Evolutionary conservation across 2,329 filamentous ascomycete species (phyloP), one percentile per base, ranked within the genome.

Genomic region (Colletotrichum acutatum): DNA sequence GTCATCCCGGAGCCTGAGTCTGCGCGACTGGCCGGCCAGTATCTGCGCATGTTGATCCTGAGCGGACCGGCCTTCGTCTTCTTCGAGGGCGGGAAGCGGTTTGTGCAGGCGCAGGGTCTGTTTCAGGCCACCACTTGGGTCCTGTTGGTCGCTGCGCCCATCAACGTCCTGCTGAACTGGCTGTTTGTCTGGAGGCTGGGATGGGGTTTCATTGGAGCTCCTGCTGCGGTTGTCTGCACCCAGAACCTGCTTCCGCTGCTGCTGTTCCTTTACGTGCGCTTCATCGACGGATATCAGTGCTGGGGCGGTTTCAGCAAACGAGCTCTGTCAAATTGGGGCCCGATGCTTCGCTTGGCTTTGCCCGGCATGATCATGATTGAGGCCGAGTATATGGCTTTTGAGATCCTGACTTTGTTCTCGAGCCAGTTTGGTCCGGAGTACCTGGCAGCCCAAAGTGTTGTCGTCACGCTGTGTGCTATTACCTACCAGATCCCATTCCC

Each of bases 401-500:
- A 98, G 81, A 91, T 98, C 61, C 86, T 98, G 74, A 98, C 95
- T 0, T 87, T 98, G n/a, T 91, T 92, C 9, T 90, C 94, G 0
- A 94, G 92, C 64, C 94, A 93, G 77, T 92, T 98, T 71, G 94
- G 93, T 19, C 91, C 94, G 1, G 92, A 92, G 22, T 91, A 93
- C 74, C 89, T 98, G 1, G 96, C 96, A 0, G 95, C 97, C 0
- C 95, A 99, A 82, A 95, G 93, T 42, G 92, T 98, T 16, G 86
- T 98, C 2, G 90, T 92, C 26, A 97, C 93, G 0, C 86, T 98
- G 58, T 91, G 92, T 0, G 90, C 92, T 11, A 90, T 97, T 28
- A 94, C 94, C 0, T 98, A 95, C 85, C 95, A 98, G 82, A 92
- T 98, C 61, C 95, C 96, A 0, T 98, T 98, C 84, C 94, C 96